phyloP scores from a whole-genome alignment of 78 protist species.

The Monosiga brevicollis region DNA sequence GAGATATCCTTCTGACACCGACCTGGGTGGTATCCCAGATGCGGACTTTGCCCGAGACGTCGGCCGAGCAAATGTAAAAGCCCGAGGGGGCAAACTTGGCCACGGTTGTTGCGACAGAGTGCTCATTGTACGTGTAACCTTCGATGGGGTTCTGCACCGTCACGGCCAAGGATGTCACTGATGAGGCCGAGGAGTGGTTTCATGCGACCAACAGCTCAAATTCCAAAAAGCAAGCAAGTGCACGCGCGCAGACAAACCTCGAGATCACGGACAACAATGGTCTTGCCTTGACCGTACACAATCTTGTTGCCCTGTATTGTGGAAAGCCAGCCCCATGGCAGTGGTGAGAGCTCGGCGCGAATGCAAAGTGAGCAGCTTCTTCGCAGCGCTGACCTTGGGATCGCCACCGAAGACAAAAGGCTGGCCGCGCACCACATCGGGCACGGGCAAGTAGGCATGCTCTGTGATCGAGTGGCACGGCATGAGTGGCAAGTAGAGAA shows the following conservation, averaged over 20 bases:
- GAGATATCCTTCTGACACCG: too few species aligned
- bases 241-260: constrained; percentile 9
- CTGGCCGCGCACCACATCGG: background rate
- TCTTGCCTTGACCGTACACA: constrained; percentile 55
- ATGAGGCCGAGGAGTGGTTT: too few species aligned
- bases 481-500: too few species aligned
- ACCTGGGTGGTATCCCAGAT: constrained; percentile 86
- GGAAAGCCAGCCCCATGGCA: too few species aligned
- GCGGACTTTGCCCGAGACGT: constrained; percentile 62
- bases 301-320: constrained; percentile 54
- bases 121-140: constrained; percentile 75
- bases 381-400: too few species aligned
- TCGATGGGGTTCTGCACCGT: constrained; percentile 24
- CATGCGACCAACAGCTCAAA: too few species aligned
- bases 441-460: background rate
- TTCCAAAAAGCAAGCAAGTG: background rate
- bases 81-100: constrained; percentile 84
- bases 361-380: too few species aligned
- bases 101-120: constrained; percentile 58
- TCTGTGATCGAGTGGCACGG: too few species aligned
- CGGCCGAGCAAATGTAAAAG: constrained; percentile 79
- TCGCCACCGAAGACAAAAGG: constrained; percentile 38
- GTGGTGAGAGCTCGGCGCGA: too few species aligned
- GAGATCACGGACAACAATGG: constrained; percentile 63
- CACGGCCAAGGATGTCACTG: too few species aligned